Percentiles rank a stretch among this genome's conserved stretches.
Evolutionary conservation across 306 rosid genomes (phyloP).

Genomic region (Alnus glutinosa): DNA sequence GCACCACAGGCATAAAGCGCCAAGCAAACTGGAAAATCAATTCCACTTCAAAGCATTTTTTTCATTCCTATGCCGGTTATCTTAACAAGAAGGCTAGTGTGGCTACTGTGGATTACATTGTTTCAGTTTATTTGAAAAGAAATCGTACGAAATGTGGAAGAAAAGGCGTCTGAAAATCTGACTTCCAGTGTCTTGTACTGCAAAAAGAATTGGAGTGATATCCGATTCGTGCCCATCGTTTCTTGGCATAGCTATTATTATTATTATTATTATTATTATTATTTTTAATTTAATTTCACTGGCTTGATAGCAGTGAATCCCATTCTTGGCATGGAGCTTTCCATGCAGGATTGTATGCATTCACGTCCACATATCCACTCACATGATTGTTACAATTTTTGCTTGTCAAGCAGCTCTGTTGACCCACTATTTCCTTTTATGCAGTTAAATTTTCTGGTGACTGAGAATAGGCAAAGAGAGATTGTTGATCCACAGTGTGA

Average conservation of each 20-base stretch:
- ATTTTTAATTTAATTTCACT: background rate
- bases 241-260: background rate
- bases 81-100: too few species aligned
- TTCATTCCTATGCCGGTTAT: too few species aligned
- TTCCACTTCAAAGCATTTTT: too few species aligned
- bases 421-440: slow-evolving; percentile 18
- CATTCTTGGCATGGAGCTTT: background rate
- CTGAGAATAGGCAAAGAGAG: slow-evolving; percentile 78
- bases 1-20: too few species aligned
- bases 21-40: too few species aligned
- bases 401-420: slow-evolving; percentile 28
- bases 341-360: background rate
- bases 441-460: slow-evolving; percentile 91
- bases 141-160: too few species aligned
- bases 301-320: background rate
- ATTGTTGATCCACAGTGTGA: slow-evolving; percentile 82
- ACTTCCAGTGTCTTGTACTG: too few species aligned
- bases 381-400: background rate
- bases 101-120: too few species aligned
- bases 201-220: background rate
- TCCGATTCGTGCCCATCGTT: background rate
- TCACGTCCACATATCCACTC: background rate
- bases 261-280: background rate
- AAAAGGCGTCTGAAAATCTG: too few species aligned
- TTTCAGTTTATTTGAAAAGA: too few species aligned